Evolutionary conservation across 2,329 filamentous ascomycete species (phyloP).

Genomic region (Colletotrichum liaoningense): DNA sequence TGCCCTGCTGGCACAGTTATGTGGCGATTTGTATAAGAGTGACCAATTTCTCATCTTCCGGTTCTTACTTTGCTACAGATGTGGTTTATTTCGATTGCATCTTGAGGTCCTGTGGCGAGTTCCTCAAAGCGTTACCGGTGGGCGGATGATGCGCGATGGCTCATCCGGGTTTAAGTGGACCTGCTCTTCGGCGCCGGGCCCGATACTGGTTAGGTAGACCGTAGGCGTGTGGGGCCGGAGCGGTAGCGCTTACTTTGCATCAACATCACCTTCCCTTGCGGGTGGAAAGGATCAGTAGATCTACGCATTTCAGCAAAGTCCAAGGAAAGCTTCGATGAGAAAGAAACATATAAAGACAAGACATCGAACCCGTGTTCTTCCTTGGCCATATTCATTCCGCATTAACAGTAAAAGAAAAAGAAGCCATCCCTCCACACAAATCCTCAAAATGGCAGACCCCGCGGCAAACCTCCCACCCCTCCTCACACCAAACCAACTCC

Average conservation of each 20-base stretch:
- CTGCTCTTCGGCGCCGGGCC: background rate
- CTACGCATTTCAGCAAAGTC: too few relatives aligned
- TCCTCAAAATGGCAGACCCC: background rate
- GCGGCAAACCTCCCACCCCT: constrained; percentile 13
- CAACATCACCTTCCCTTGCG: background rate
- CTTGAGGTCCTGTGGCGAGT: background rate
- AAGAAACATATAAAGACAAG: background rate
- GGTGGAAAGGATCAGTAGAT: too few relatives aligned
- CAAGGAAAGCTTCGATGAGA: too few relatives aligned
- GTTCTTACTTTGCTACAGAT: too few relatives aligned
- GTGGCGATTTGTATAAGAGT: too few relatives aligned
- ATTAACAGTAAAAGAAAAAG: too few relatives aligned
- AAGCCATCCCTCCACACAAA: background rate
- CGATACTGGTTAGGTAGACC: background rate
- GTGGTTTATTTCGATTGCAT: too few relatives aligned
- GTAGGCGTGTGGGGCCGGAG: background rate
- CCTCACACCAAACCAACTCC: constrained; percentile 12
- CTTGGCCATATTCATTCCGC: background rate
- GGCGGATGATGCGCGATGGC: background rate
- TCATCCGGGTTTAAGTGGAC: background rate
- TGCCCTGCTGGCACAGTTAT: too few relatives aligned
- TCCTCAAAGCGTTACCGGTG: background rate
- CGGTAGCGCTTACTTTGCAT: background rate
- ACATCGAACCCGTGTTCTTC: background rate
- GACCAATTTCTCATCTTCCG: too few relatives aligned